Evolutionary conservation across 441 rosid genomes (phyloP), one percentile per base, ranked within the genome.

Genomic region (Croton setiger): DNA sequence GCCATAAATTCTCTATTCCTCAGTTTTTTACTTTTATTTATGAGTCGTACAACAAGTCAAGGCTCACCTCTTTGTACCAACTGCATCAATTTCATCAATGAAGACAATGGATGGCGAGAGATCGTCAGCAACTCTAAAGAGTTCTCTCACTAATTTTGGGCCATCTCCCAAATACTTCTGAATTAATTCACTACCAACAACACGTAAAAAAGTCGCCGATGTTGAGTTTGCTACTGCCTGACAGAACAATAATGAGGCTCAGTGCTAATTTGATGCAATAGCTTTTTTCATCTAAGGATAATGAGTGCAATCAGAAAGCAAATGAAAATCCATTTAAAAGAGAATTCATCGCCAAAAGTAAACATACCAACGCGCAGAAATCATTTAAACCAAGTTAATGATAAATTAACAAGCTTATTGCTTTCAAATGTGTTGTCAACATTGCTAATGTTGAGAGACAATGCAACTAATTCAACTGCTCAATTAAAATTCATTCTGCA

Each of bases 181-280:
- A 77, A 94, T 90, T 59, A 94, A 80, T 74, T 94, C 99, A 75
- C 96, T 88, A 51, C 99, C 99, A 74, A 94, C 96, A 73, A 94
- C 97, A 65, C 96, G 94, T 68, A 94, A 82, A 85, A 94, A 94
- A 49, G 98, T 90, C 7, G 99, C 96, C 36, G 99, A 87, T 51
- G 99, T 94, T 64, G 98, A 92, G 75, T 94, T 92, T 0, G 97
- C 97, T 69, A 94, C 97, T 0, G 98, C 99, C 99, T 94, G 79
- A 72, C 70, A 69, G 45, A 71, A 54, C 21, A 48, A 54, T 13
- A 31, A 57, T n/a, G 11, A 43, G 60, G 67, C 54, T 43, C 17
- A 4, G 36, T 9, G 12, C 7, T 10, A 37, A 54, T 39, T 41
- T 7, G 17, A 39, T 23, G 33, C 20, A 37, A n/a, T 21, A 23